phyloP scores from a whole-genome alignment of 257 asterid genomes.

The Ocimum tenuiflorum region DNA sequence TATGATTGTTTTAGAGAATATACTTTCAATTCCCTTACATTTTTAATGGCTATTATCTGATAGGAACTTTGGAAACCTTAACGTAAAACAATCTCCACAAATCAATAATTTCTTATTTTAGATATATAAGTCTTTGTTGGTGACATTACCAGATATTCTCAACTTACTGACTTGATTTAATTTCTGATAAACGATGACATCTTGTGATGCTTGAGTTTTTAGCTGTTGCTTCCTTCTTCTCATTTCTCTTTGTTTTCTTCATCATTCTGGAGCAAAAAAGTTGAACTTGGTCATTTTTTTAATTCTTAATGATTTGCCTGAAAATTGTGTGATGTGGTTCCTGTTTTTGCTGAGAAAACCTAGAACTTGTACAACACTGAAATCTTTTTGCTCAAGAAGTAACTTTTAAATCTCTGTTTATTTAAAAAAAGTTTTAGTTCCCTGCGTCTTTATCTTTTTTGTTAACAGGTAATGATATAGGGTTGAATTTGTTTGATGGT shows the following conservation, averaged over 20 bases:
- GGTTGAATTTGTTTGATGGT: neutral
- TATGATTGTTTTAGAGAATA: neutral
- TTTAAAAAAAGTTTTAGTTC: neutral
- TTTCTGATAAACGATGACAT: neutral
- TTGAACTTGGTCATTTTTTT: slow-evolving; percentile 2
- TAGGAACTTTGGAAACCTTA: no score
- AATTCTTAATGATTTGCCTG: slow-evolving; percentile 3
- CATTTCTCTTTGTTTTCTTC: no score
- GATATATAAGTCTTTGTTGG: neutral
- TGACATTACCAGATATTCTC: neutral
- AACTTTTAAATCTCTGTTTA: neutral
- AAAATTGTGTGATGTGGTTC: neutral
- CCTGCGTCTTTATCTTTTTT: neutral
- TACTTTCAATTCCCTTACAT: neutral
- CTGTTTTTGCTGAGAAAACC: no score
- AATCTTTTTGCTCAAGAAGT: neutral
- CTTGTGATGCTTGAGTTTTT: neutral
- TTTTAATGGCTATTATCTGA: no score
- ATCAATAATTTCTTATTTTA: neutral
- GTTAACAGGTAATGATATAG: slow-evolving; percentile 2
- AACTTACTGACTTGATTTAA: neutral
- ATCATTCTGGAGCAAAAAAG: neutral
- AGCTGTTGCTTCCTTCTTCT: no score
- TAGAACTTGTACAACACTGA: no score
- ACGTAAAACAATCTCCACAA: no score